Conservation (phyloP, 2,329 filamentous ascomycete species). For the Penicillium oxalicum region DNA sequence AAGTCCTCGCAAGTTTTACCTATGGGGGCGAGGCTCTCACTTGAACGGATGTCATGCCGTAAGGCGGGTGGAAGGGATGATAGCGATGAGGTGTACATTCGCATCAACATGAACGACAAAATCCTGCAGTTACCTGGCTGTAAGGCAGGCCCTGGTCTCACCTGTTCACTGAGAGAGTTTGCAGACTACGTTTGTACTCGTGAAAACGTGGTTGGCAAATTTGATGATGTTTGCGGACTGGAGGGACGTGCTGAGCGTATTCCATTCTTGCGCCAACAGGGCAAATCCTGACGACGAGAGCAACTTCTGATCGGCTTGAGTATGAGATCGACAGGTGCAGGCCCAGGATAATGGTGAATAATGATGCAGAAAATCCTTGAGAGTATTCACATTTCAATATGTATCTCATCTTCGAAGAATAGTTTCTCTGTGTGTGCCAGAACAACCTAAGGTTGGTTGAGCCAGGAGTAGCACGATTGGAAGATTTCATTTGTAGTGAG, state of each 20-base stretch:
- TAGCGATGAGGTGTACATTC: conserved; percentile 36
- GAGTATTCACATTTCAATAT: too few species aligned
- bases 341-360: too few species aligned
- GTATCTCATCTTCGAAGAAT: too few species aligned
- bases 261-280: conserved; percentile 45
- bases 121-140: conserved; percentile 41
- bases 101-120: conserved; percentile 54
- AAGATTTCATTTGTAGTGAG: too few species aligned
- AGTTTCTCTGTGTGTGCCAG: too few species aligned
- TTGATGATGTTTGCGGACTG: conserved; percentile 46
- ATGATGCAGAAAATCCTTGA: too few species aligned
- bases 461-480: too few species aligned
- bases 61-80: conserved; percentile 9
- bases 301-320: too few species aligned
- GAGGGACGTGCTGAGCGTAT: conserved; percentile 38
- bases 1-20: conserved; percentile 51
- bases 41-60: conserved; percentile 49
- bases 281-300: too few species aligned
- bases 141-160: conserved; percentile 41
- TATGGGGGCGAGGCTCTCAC: conserved; percentile 52
- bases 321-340: too few species aligned
- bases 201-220: conserved; percentile 43
- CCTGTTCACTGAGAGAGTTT: conserved; percentile 46
- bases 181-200: conserved; percentile 35
- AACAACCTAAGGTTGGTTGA: too few species aligned